Conservation (phyloP, 495 filamentous ascomycete species). For the Sabuloglossum arenarium region DNA sequence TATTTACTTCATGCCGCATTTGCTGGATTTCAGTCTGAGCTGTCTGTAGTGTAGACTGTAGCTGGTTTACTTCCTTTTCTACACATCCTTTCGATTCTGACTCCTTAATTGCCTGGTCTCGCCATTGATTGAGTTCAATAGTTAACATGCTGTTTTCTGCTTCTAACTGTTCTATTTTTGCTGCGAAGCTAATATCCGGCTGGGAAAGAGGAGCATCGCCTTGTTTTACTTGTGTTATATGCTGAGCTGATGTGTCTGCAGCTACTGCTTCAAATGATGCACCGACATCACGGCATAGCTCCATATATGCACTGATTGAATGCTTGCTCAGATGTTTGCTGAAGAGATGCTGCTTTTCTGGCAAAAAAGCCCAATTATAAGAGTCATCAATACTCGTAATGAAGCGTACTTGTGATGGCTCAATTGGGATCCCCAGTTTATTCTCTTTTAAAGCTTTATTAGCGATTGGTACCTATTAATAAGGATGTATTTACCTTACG, state of each 20-base stretch:
- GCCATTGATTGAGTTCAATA: not conserved
- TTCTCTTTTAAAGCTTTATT: constrained; percentile 1
- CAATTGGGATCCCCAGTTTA: constrained; percentile 1
- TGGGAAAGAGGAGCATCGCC: not conserved
- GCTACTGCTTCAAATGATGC: not conserved
- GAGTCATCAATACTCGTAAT: constrained; percentile 2
- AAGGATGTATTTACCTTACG: not conserved
- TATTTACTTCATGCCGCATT: not conserved
- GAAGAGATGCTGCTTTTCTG: constrained; percentile 2
- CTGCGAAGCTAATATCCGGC: not conserved
- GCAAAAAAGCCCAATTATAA: not conserved
- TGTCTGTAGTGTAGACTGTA: not conserved
- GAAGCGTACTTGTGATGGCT: constrained; percentile 2
- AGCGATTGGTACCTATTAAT: not conserved
- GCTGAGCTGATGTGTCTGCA: not conserved
- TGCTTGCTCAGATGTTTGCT: constrained; percentile 3
- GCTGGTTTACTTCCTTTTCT: not conserved
- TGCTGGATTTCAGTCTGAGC: not conserved
- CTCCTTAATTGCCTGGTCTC: not conserved
- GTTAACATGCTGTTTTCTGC: not conserved
- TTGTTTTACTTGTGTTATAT: not conserved
- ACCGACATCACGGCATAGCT: not conserved
- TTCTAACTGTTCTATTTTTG: not conserved
- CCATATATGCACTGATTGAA: constrained; percentile 1
- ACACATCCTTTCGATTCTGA: not conserved